These are phyloP conservation scores for Blastocystis sp. DNA, from an alignment of 352 stramenopile genomes.

Conservation along the genomic window DNA sequence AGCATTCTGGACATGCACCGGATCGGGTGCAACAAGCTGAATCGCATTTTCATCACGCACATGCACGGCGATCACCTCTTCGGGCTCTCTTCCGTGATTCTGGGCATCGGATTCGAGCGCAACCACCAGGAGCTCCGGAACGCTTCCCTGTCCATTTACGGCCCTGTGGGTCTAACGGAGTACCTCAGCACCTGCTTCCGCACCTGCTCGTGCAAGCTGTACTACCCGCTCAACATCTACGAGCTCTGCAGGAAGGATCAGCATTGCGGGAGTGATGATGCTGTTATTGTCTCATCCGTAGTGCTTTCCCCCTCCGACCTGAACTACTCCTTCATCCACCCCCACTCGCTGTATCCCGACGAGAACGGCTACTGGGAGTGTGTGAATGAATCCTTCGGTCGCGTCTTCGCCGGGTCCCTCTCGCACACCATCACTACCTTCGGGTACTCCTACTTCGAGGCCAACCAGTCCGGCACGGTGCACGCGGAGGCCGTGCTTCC, in stretches of 20 bases:
- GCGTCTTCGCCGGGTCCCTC: background rate
- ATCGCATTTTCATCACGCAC: conserved; percentile 56
- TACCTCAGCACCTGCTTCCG: conserved; percentile 37
- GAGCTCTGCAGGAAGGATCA: conserved; percentile 34
- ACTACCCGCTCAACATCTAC: conserved; percentile 8
- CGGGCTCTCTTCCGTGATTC: conserved; percentile 46
- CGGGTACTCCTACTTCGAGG: conserved; percentile 36
- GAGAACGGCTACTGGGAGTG: conserved; percentile 13
- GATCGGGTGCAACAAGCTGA: conserved; percentile 60
- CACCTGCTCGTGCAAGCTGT: background rate
- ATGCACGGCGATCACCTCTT: conserved; percentile 57
- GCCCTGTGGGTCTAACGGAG: conserved; percentile 12
- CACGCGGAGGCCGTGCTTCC: conserved; percentile 8
- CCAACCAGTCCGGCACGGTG: conserved; percentile 23
- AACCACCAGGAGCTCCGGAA: background rate
- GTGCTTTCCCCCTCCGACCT: background rate
- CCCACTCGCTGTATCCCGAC: conserved; percentile 22
- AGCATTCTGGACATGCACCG: background rate
- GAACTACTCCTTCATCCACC: background rate
- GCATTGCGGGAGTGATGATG: background rate
- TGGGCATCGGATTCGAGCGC: conserved; percentile 39
- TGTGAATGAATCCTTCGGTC: conserved; percentile 27
- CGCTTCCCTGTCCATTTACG: conserved; percentile 7
- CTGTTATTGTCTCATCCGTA: background rate
- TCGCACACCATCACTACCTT: conserved; percentile 50